Conservation (phyloP, 2,329 filamentous ascomycete genomes). For the Exserohilum rostratum region DNA sequence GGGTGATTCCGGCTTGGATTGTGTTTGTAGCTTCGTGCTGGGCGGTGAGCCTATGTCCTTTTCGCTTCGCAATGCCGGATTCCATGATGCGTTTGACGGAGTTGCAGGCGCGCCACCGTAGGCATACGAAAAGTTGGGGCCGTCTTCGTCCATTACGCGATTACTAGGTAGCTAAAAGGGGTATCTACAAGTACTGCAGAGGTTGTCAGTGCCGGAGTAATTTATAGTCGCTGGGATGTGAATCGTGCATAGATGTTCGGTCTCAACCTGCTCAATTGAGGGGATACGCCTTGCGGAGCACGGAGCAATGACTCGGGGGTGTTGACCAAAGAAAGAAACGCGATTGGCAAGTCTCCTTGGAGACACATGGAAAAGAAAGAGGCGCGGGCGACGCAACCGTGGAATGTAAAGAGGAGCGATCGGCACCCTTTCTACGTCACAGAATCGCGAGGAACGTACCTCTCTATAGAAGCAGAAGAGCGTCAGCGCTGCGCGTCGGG, state of each 20-base stretch:
- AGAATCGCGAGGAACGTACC: conserved; percentile 31
- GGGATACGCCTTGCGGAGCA: conserved; percentile 6
- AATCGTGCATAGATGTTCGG: conserved; percentile 11
- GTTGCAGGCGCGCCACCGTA: conserved; percentile 34
- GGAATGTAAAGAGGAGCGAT: conserved; percentile 10
- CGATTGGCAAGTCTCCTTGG: neutral
- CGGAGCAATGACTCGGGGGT: neutral
- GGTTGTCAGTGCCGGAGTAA: conserved; percentile 31
- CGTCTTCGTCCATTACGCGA: conserved; percentile 46
- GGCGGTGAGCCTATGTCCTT: conserved; percentile 20
- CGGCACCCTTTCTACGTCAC: conserved; percentile 33
- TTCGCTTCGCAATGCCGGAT: conserved; percentile 61
- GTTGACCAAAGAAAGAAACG: neutral
- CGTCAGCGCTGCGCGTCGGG: conserved; percentile 16
- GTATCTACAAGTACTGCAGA: conserved; percentile 44
- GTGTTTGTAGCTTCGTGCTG: conserved; percentile 14
- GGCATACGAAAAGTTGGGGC: conserved; percentile 51
- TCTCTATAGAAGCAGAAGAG: conserved; percentile 43
- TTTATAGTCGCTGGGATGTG: neutral
- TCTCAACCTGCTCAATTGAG: neutral
- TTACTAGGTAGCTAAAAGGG: conserved; percentile 33
- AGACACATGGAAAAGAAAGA: neutral
- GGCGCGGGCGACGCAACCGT: conserved; percentile 1
- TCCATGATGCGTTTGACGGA: conserved; percentile 54
- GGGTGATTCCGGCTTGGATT: conserved; percentile 19